Evolutionary conservation across 176 grass and related monocot species (phyloP).

Genomic region (Dendrocalamus sinicus): DNA sequence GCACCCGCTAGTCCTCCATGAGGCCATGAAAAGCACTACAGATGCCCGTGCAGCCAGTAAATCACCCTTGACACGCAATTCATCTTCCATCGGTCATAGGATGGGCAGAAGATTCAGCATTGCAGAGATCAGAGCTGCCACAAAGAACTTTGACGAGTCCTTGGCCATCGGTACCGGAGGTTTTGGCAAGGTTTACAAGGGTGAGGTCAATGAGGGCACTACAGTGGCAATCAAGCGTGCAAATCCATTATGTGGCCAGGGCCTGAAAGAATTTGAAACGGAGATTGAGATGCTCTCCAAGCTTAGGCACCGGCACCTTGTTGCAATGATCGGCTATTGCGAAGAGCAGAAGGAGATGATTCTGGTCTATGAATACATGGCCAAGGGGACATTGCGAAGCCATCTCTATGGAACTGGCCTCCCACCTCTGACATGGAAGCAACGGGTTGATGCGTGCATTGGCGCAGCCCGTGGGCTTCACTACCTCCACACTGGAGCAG

Average conservation of each 20-base stretch:
- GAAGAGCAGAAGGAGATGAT: conserved; percentile 97
- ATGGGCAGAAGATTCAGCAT: conserved; percentile 77
- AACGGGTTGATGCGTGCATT: conserved; percentile 76
- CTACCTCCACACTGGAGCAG: conserved; percentile 96
- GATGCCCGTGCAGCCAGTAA: conserved; percentile 63
- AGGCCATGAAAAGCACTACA: conserved; percentile 84
- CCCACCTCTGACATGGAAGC: conserved; percentile 83
- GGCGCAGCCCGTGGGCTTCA: conserved; percentile 87
- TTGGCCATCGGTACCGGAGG: conserved; percentile 83
- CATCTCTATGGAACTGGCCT: conserved; percentile 80
- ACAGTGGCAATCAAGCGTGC: conserved; percentile 85
- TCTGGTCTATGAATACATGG: conserved; percentile 96
- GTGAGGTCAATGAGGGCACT: conserved; percentile 65
- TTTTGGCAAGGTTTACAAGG: conserved; percentile 95
- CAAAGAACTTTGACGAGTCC: conserved; percentile 87
- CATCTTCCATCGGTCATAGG: conserved; percentile 59
- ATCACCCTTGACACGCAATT: conserved; percentile 46
- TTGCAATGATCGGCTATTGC: conserved; percentile 93
- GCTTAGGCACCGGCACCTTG: conserved; percentile 94
- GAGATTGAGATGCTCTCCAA: conserved; percentile 98
- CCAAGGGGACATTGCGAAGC: conserved; percentile 87
- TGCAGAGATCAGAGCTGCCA: conserved; percentile 74
- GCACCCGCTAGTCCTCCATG: conserved; percentile 88
- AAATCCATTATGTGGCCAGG: conserved; percentile 76
- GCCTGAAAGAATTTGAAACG: conserved; percentile 89